Evolutionary conservation across 1,284 basidiomycete genomes (phyloP), one percentile per base, ranked within the genome.

Genomic region (Mrakiaceae sp.): DNA sequence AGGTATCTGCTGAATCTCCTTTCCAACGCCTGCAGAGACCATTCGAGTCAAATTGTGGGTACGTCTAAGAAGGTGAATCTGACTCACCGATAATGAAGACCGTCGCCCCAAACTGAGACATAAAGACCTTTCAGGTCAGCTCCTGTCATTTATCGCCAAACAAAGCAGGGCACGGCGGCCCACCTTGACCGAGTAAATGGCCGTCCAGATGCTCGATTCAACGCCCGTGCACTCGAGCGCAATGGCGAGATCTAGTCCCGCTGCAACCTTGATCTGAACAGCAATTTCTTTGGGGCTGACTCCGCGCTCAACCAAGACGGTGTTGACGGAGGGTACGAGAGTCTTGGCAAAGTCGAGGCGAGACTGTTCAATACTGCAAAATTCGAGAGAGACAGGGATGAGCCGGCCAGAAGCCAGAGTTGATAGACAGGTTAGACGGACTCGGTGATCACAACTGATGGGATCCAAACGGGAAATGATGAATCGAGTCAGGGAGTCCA

Each of bases 191-290:
- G 49, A 11, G 49, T 82, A 82, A 68, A 91, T 81, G 4, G 83
- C 90, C n/a, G 88, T 87, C 72, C 88, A 86, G 69, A 96, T 87
- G 11, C 86, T 90, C 49, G 83, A 83, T 75, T 95, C 90, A 42
- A 93, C 88, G 14, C 93, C 93, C 60, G 90, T 93, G 68, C 75
- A 77, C 62, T 78, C 77, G 62, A 78, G 60, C 0, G 76, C 77
- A 46, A 77, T 68, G n/a, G 68, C 68, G 9, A 78, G 58, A 6
- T 70, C 69, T 5, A 70, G 61, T 0, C 75, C 77, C 14, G 76
- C 75, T 1, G 68, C 71, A 5, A 67, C 66, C 67, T 76, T 74
- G 64, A 79, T 73, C 68, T 71, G 68, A 14, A 58, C 64, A 0
- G 77, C 74, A 3, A 73, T 67, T 12, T 74, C 71, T 63, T 77